Percentiles rank a stretch among this genome's conserved stretches.
phyloP scores from a whole-genome alignment of 306 rosid species.

The Trifolium repens region DNA sequence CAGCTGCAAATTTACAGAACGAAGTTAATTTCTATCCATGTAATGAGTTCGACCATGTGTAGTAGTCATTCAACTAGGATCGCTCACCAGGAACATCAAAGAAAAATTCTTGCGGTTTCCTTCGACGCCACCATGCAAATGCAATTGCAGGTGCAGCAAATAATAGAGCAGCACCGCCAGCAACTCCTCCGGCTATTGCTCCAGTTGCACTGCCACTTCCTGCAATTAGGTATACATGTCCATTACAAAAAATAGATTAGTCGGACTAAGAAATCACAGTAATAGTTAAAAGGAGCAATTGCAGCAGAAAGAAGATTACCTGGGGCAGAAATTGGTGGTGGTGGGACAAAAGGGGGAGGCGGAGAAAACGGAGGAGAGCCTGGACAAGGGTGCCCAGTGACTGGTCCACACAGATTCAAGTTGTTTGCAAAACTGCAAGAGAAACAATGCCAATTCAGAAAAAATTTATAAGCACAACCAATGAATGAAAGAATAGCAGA shows the following conservation, averaged over 20 bases:
- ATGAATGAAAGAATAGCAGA: constrained; percentile 31
- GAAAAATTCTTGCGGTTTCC: constrained; percentile 97
- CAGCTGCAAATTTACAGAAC: constrained; percentile 62
- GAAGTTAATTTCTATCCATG: constrained; percentile 38
- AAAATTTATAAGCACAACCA: constrained; percentile 18
- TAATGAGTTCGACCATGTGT: constrained; percentile 11
- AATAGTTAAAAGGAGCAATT: constrained; percentile 10
- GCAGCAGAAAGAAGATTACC: constrained; percentile 58
- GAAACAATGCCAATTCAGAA: constrained; percentile 35
- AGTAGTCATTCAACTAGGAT: constrained; percentile 16
- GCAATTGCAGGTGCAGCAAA: constrained; percentile 99
- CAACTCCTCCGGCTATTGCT: constrained; percentile 99
- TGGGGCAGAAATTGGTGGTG: constrained; percentile 82
- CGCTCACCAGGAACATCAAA: constrained; percentile 94
- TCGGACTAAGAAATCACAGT: background rate
- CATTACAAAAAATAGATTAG: background rate
- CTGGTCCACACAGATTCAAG: constrained; percentile 95
- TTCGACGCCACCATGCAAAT: constrained; percentile 99
- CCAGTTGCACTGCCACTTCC: constrained; percentile 92
- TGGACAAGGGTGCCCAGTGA: constrained; percentile 96
- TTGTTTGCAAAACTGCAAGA: constrained; percentile 94
- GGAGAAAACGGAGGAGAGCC: constrained; percentile 99
- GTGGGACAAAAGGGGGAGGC: constrained; percentile 98
- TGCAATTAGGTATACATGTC: constrained; percentile 44
- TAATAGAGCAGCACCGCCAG: constrained; percentile 97